Conservation (phyloP, 2,329 filamentous ascomycete genomes). For the Scolecobasidium constrictum region DNA sequence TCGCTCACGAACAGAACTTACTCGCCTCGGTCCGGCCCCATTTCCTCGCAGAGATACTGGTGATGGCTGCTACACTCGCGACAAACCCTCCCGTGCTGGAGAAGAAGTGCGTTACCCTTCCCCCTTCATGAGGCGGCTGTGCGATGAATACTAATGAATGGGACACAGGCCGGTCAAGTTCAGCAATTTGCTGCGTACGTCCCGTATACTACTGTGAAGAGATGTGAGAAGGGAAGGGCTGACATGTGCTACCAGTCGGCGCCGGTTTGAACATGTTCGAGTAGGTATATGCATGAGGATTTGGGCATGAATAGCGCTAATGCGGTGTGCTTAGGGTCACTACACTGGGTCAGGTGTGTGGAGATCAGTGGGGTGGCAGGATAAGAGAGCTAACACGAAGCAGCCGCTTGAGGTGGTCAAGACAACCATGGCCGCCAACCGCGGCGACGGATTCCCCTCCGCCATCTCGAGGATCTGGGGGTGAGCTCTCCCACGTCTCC, state of each 20-base stretch:
- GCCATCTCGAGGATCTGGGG: constrained; percentile 84
- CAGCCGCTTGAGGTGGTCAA: constrained; percentile 96
- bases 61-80: constrained; percentile 1
- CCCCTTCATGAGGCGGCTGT: too few relatives aligned
- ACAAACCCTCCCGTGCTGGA: constrained; percentile 6
- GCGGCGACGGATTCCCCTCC: constrained; percentile 71
- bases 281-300: constrained; percentile 31
- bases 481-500: constrained; percentile 49
- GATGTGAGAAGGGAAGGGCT: constrained; percentile 13
- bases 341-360: constrained; percentile 52
- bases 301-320: too few relatives aligned
- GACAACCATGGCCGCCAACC: constrained; percentile 98
- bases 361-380: background rate
- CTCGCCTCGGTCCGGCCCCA: constrained; percentile 9
- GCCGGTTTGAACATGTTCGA: constrained; percentile 95
- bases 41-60: constrained; percentile 2
- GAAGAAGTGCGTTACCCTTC: too few relatives aligned
- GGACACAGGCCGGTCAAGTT: constrained; percentile 99
- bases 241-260: constrained; percentile 46
- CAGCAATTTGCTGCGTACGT: constrained; percentile 80
- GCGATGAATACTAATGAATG: constrained; percentile 52
- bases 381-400: background rate
- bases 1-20: too few relatives aligned
- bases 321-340: constrained; percentile 40
- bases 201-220: background rate